These are phyloP conservation scores for Daldinia concentrica DNA, from an alignment of 495 filamentous ascomycete genomes.

Conservation along the genomic window DNA sequence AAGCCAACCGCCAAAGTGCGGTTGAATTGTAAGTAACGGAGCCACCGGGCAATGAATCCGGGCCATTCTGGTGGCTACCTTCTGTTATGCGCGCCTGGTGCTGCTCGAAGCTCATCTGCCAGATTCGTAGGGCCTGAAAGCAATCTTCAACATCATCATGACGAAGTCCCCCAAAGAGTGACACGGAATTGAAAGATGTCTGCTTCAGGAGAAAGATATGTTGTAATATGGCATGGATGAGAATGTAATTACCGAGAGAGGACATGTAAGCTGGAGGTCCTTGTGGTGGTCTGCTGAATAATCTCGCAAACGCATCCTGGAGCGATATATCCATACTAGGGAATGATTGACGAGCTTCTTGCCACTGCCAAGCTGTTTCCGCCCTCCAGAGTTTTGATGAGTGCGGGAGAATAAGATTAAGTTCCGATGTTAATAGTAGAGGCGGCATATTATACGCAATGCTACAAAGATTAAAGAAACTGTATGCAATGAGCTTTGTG, in stretches of 20 bases:
- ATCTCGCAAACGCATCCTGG: slow-evolving; percentile 58
- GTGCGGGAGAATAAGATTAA: slow-evolving; percentile 68
- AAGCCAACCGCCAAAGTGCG: slow-evolving; percentile 70
- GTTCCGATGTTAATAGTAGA: slow-evolving; percentile 68
- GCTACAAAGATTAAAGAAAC: slow-evolving; percentile 68
- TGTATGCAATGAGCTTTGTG: slow-evolving; percentile 66
- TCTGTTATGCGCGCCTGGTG: slow-evolving; percentile 55
- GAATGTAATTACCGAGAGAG: slow-evolving; percentile 71
- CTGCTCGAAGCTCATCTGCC: slow-evolving; percentile 71
- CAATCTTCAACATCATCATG: slow-evolving; percentile 65
- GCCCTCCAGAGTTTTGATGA: slow-evolving; percentile 63
- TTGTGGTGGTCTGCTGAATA: slow-evolving; percentile 58
- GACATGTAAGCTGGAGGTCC: slow-evolving; percentile 63
- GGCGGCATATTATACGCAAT: slow-evolving; percentile 68
- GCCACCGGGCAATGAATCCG: slow-evolving; percentile 61
- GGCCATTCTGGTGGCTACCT: slow-evolving; percentile 42
- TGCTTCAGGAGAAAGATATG: slow-evolving; percentile 74
- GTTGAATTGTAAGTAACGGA: slow-evolving; percentile 74
- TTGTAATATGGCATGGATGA: slow-evolving; percentile 74
- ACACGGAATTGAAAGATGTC: slow-evolving; percentile 57
- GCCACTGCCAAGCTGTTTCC: slow-evolving; percentile 60
- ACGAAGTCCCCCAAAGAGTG: slow-evolving; percentile 59
- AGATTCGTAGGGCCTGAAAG: slow-evolving; percentile 67
- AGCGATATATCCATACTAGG: slow-evolving; percentile 58
- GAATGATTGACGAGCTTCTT: slow-evolving; percentile 55